phyloP scores from a whole-genome alignment of 2,329 filamentous ascomycete species.

The Stachybotrys elegans region DNA sequence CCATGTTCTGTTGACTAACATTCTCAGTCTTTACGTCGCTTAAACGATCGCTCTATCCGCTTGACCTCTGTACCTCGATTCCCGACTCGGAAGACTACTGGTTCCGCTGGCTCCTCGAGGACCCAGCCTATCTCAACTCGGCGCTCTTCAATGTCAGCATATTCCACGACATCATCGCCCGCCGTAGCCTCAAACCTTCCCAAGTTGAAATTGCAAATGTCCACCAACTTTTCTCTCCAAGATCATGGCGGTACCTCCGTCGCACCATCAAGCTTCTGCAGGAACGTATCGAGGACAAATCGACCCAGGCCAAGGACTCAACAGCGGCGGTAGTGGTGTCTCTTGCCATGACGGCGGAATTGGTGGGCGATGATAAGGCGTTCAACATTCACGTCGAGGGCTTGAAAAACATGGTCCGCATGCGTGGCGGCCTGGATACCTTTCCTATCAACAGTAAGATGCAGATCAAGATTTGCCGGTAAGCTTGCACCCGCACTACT shows the following conservation, averaged over 20 bases:
- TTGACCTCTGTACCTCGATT: conserved; percentile 19
- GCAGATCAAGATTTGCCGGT: conserved; percentile 23
- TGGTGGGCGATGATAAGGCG: conserved; percentile 11
- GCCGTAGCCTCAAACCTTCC: not conserved
- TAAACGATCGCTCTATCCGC: conserved; percentile 20
- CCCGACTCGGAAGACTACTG: conserved; percentile 16
- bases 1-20: too few species aligned
- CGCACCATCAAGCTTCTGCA: conserved; percentile 14
- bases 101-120: conserved; percentile 22
- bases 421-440: conserved; percentile 18
- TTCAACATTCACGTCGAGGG: conserved; percentile 16
- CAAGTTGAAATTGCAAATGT: conserved; percentile 12
- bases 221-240: conserved; percentile 9
- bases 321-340: conserved; percentile 14
- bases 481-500: not conserved
- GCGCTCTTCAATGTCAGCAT: conserved; percentile 17
- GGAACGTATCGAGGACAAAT: conserved; percentile 10
- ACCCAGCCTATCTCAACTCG: conserved; percentile 19
- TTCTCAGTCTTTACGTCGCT: too few species aligned
- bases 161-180: not conserved
- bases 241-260: conserved; percentile 10
- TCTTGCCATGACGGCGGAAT: conserved; percentile 17
- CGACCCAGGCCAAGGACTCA: conserved; percentile 12
- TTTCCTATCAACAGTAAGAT: conserved; percentile 18
- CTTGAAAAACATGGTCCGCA: conserved; percentile 15